phyloP scores from a whole-genome alignment of 345 rosid species.

The Mallotus nudiflorus region DNA sequence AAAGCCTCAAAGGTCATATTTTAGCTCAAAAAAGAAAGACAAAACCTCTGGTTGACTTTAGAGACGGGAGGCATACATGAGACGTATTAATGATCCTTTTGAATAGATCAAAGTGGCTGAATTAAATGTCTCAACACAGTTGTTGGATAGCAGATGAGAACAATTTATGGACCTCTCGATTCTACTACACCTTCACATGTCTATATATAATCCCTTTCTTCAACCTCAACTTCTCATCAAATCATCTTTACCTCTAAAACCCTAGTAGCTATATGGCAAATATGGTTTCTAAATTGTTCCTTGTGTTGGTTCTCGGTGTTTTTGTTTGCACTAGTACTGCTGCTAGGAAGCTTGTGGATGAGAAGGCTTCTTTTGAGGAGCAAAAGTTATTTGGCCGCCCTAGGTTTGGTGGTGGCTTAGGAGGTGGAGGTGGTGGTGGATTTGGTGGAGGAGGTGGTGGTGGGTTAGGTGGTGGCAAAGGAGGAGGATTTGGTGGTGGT shows the following conservation, averaged over 20 bases:
- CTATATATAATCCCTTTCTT: neutral
- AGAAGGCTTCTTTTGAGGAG: slow-evolving; percentile 2
- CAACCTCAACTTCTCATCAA: neutral
- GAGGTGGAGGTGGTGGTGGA: neutral
- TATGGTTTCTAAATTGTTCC: slow-evolving; percentile 8
- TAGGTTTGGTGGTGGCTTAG: neutral
- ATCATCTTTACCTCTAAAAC: neutral
- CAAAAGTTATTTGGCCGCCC: neutral
- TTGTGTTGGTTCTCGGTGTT: slow-evolving; percentile 7
- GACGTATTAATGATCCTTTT: neutral
- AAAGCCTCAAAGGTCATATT: too few relatives aligned
- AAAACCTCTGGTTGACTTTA: neutral
- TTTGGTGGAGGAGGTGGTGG: neutral
- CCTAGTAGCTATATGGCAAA: neutral
- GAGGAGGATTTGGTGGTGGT: slow-evolving; percentile 15
- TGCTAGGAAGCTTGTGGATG: neutral
- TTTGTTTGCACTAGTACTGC: neutral
- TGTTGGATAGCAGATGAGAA: neutral
- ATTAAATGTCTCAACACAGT: neutral
- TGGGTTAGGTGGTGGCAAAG: neutral
- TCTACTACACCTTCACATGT: neutral
- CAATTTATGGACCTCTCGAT: neutral
- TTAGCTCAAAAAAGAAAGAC: too few relatives aligned
- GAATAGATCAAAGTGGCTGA: neutral
- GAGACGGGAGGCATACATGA: neutral